Evolutionary conservation across 2,329 filamentous ascomycete genomes (phyloP), one percentile per base, ranked within the genome.

Genomic region (Metarhizium robertsii): DNA sequence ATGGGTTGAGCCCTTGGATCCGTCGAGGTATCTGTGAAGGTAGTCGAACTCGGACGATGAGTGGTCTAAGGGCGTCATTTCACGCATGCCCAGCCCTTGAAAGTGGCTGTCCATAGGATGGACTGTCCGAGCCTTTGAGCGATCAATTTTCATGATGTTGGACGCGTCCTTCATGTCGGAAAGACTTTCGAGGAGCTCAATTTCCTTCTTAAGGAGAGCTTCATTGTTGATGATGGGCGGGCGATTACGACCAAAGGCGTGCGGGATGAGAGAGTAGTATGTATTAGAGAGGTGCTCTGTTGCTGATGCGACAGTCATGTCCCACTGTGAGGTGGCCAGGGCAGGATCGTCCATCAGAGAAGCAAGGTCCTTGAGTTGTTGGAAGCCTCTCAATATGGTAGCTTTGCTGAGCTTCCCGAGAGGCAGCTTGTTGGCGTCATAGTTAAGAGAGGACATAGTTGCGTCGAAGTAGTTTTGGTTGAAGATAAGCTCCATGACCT

Each of bases 121-220:
- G 16, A 89, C 64, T 13, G 73, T 71, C 55, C 78, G 74, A 10
- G 72, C 72, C 32, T 79, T 54, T 58, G 75, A 73, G 48, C 67
- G 70, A 42, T 83, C 79, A 4, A 77, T 73, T 69, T 89, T 91
- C 79, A 95, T 86, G 65, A 95, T 87, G 30, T 85, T 79, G 25
- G 84, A 81, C 2, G 89, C 85, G 57, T 89, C 86, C 70, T 92
- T 91, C 88, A 95, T 92, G 64, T 94, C 89, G 2, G 84, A 86
- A 66, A 95, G 73, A 58, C 84, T 88, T 64, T 95, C 89, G 1
- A 95, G 79, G 61, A 95, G 78, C 48, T 89, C 86, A 61, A 92
- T 80, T 71, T 95, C 90, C 62, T 73, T 79, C 72, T 92, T 90
- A 62, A 95, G 78, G 60, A 79, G 69, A 1, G 61, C 61, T 20